These are phyloP conservation scores for Balakata baccata DNA, from an alignment of 345 rosid genomes.

Conservation along the genomic window DNA sequence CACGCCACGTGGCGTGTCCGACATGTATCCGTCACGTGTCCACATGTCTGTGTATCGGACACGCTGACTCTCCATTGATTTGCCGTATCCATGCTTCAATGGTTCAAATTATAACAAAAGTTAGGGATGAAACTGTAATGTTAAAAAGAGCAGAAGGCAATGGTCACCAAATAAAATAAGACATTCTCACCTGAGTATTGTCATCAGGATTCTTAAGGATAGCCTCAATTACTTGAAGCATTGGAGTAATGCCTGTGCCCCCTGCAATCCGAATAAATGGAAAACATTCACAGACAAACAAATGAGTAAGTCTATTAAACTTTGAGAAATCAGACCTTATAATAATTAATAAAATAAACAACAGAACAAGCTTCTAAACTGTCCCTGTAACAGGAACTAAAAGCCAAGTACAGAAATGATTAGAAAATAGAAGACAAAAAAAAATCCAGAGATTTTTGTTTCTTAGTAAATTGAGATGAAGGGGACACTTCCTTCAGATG, in stretches of 20 bases:
- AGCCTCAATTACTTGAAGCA: constrained; percentile 93
- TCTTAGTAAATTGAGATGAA: not conserved
- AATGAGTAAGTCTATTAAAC: not conserved
- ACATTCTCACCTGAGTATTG: constrained; percentile 66
- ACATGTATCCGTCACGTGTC: too few species aligned
- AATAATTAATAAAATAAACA: not conserved
- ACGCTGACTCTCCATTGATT: too few species aligned
- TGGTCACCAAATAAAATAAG: constrained; percentile 1
- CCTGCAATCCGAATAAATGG: constrained; percentile 68
- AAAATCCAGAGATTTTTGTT: not conserved
- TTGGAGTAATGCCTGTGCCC: constrained; percentile 94
- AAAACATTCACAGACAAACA: constrained; percentile 5
- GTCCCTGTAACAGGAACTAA: not conserved
- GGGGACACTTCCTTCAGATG: not conserved
- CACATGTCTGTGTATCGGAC: too few species aligned
- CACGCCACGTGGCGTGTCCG: too few species aligned
- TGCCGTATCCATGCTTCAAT: too few species aligned
- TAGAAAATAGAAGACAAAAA: not conserved
- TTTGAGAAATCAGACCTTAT: not conserved
- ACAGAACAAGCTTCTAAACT: not conserved
- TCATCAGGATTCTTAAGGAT: constrained; percentile 83
- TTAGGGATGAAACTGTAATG: not conserved
- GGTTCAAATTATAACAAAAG: not conserved
- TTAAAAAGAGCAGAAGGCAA: not conserved
- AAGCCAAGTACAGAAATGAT: not conserved